These are phyloP conservation scores for Zelonia costaricensis DNA, from an alignment of 208 protist genomes.

Conservation along the genomic window DNA sequence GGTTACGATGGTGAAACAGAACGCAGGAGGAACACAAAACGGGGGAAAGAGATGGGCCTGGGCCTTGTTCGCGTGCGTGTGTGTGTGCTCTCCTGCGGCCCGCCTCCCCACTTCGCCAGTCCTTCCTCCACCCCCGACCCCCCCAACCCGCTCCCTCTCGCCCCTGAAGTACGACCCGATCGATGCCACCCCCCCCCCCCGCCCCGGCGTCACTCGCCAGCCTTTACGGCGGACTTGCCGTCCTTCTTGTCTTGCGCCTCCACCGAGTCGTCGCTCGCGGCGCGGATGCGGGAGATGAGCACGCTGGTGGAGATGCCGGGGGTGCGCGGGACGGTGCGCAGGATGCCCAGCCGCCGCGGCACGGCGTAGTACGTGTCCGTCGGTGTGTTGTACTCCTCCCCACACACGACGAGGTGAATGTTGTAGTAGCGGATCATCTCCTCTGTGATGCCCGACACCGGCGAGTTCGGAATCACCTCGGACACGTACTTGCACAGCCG, in stretches of 20 bases:
- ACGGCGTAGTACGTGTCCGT: constrained; percentile 91
- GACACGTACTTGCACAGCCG: constrained; percentile 89
- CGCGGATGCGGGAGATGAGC: constrained; percentile 83
- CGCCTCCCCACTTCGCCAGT: no score
- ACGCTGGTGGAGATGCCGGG: constrained; percentile 91
- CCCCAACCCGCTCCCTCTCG: no score
- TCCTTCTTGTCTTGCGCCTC: constrained; percentile 62
- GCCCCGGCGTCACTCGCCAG: constrained; percentile 25
- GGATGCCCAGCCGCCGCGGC: constrained; percentile 84
- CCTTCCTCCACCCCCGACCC: no score
- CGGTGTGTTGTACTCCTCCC: constrained; percentile 89
- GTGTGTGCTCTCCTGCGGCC: no score
- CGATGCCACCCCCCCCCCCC: not conserved
- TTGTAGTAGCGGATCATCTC: constrained; percentile 92
- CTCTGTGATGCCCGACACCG: constrained; percentile 81
- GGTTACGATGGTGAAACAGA: no score
- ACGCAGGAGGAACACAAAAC: no score
- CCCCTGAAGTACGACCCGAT: not conserved
- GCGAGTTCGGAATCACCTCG: constrained; percentile 89
- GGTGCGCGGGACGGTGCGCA: constrained; percentile 86
- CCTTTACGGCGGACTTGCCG: constrained; percentile 35
- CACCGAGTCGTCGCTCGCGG: constrained; percentile 50
- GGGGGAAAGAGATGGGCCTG: no score
- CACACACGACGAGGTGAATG: constrained; percentile 92
- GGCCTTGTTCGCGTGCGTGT: no score